Evolutionary conservation across 1,139 yeast species (phyloP), one percentile per base, ranked within the genome.

Genomic region (Debaryomyces coudertii): DNA sequence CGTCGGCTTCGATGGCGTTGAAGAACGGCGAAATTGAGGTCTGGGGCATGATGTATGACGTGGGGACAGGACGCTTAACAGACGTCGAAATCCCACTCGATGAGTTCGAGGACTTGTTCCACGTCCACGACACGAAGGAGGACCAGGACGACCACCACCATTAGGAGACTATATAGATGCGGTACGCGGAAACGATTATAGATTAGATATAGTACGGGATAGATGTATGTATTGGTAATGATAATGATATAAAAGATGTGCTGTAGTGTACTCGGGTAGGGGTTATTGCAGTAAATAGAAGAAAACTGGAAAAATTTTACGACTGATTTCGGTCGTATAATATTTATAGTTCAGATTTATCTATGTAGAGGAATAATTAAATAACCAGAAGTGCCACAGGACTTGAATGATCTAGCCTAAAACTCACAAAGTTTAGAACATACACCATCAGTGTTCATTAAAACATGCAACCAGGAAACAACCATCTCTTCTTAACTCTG

Each of bases 1-100:
- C 89, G 28, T 81, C 87, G 46, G 96, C 95, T 28, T 77, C 82
- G 50, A 76, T 77, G 49, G 97, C 96, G 7, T 69, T 86, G 53
- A 77, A 77, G 50, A 76, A 73, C 49, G 83, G 87, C n/a, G 83
- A 85, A n/a, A 76, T 93, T 42, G 88, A 89, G 65, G 87, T 93
- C 36, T 85, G 90, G 79, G 98, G 97, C 1, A 69, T 92, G 66
- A 80, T 93, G 53, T 93, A 92, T 68, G 90, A 92, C 61, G 97
- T 90, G 37, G 82, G 80, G 33, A 77, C 88, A 7, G 99, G 98
- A 18, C 74, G 77, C 44, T 73, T 92, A 46, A 65, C 67, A 22
- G 81, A 79, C 56, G 67, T 80, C 15, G 82, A 79, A 47, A 65
- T 79, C 31, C 81, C 82, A n/a, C 69, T 68, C 47, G 81, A 78